Conservation (phyloP, 306 rosid species). For the Quercus parvula region DNA sequence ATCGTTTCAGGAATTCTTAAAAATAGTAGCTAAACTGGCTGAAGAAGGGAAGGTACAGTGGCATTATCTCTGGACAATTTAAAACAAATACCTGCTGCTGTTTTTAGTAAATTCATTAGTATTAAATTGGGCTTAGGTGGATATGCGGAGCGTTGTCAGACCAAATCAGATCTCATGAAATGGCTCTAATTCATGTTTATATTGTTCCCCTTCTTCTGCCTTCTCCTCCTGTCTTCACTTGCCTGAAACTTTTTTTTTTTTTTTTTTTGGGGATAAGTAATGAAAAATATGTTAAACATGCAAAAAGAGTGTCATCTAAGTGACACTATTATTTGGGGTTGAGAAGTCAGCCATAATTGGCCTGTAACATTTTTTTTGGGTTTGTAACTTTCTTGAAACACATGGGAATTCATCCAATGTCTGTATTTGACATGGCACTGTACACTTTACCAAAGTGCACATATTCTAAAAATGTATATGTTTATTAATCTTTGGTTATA, state of each 20-base stretch:
- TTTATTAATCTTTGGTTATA: not conserved
- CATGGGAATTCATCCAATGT: not conserved
- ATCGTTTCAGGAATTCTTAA: constrained; percentile 66
- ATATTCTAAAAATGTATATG: not conserved
- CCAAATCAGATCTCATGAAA: constrained; percentile 10
- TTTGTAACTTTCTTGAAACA: not conserved
- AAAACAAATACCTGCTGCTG: constrained; percentile 13
- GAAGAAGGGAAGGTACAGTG: constrained; percentile 95
- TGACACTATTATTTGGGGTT: not conserved
- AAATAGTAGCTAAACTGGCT: constrained; percentile 79
- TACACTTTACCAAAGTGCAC: not conserved
- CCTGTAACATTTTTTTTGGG: no score
- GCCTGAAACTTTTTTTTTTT: constrained; percentile 5
- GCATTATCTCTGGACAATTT: constrained; percentile 10
- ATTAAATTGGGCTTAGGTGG: not conserved
- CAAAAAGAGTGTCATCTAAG: no score
- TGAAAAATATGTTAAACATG: no score
- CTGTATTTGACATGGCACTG: not conserved
- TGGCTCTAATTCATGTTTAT: not conserved
- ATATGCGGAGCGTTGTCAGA: not conserved
- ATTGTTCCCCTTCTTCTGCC: not conserved
- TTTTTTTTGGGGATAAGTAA: no score
- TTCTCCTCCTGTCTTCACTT: not conserved
- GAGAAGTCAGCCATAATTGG: not conserved
- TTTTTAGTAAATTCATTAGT: constrained; percentile 19